Conservation (phyloP, 2,329 filamentous ascomycete genomes). For the Colletotrichum musae region DNA sequence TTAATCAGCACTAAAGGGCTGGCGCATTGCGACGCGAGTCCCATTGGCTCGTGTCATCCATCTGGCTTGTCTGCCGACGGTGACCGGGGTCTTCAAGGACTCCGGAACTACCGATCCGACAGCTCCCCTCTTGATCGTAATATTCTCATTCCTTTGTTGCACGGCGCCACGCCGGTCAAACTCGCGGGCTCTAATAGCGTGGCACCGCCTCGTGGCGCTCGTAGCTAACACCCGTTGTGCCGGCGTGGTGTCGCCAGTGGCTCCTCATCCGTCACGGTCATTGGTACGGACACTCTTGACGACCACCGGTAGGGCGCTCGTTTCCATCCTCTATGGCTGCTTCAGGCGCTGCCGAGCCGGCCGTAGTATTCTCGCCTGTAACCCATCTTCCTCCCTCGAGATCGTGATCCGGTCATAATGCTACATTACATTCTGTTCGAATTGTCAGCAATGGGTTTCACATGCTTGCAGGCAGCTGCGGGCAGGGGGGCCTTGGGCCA, state of each 20-base stretch:
- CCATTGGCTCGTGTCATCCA: slow-evolving; percentile 29
- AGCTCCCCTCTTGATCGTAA: slow-evolving; percentile 10
- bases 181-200: background rate
- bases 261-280: slow-evolving; percentile 5
- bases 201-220: slow-evolving; percentile 14
- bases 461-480: slow-evolving; percentile 6
- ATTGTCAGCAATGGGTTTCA: slow-evolving; percentile 30
- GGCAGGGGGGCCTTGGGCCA: no score
- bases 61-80: slow-evolving; percentile 23
- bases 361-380: background rate
- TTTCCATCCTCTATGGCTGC: background rate
- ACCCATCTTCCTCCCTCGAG: background rate
- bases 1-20: slow-evolving; percentile 36
- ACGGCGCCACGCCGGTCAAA: slow-evolving; percentile 24
- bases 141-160: slow-evolving; percentile 19
- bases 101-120: slow-evolving; percentile 19
- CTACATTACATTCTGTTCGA: slow-evolving; percentile 38
- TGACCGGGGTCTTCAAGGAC: slow-evolving; percentile 31
- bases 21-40: slow-evolving; percentile 19
- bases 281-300: slow-evolving; percentile 4
- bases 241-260: slow-evolving; percentile 15
- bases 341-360: background rate
- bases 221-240: slow-evolving; percentile 24
- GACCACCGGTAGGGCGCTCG: slow-evolving; percentile 6
- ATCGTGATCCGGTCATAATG: background rate